These are phyloP conservation scores for Zygosaccharomyces sapae DNA, from an alignment of 1,139 yeast genomes.

Conservation along the genomic window DNA sequence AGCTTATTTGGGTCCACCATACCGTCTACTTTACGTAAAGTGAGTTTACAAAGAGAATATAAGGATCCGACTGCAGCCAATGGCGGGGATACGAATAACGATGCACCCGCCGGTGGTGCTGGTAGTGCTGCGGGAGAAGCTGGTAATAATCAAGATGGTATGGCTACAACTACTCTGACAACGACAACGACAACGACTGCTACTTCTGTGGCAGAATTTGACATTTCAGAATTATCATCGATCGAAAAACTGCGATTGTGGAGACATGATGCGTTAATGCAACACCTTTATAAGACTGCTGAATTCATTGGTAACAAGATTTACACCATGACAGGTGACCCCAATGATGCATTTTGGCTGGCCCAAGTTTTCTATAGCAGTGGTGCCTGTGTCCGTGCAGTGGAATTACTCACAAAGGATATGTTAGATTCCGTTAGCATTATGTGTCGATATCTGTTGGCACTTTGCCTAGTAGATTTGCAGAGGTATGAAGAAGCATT, in stretches of 20 bases:
- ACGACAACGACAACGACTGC: slow-evolving; percentile 21
- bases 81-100: slow-evolving; percentile 10
- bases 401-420: slow-evolving; percentile 49
- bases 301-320: slow-evolving; percentile 91
- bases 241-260: slow-evolving; percentile 84
- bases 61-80: slow-evolving; percentile 12
- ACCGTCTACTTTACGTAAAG: slow-evolving; percentile 34
- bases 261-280: slow-evolving; percentile 93
- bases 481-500: slow-evolving; percentile 88
- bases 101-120: slow-evolving; percentile 7
- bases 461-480: slow-evolving; percentile 66
- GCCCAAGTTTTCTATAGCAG: slow-evolving; percentile 76
- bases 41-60: slow-evolving; percentile 26
- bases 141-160: slow-evolving; percentile 3
- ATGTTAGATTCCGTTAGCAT: slow-evolving; percentile 47
- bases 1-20: slow-evolving; percentile 30
- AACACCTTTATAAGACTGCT: slow-evolving; percentile 87
- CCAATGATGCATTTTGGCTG: slow-evolving; percentile 94
- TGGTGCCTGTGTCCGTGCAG: slow-evolving; percentile 77
- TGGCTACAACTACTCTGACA: slow-evolving; percentile 12
- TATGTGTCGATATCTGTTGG: slow-evolving; percentile 79
- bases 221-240: slow-evolving; percentile 54
- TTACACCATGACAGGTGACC: slow-evolving; percentile 65
- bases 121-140: slow-evolving; percentile 28
- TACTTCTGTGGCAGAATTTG: slow-evolving; percentile 23